A percentile compares a stretch with the other conserved stretches of the same genome.
phyloP scores from a whole-genome alignment of 2,329 filamentous ascomycete genomes.

The Trichoderma sp. region DNA sequence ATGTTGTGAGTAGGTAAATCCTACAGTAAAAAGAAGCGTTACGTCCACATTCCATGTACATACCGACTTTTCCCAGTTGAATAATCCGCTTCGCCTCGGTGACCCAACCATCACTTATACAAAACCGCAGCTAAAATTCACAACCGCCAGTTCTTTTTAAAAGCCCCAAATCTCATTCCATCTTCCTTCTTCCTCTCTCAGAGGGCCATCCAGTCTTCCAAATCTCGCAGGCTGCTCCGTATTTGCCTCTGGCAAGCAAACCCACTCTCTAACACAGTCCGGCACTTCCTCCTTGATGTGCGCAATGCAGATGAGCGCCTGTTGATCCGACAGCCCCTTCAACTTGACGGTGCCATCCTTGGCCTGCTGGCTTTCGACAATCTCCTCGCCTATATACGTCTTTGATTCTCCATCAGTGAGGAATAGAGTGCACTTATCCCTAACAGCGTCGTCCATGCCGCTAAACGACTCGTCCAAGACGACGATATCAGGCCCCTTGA shows the following conservation, averaged over 20 bases:
- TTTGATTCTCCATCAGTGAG: conserved; percentile 63
- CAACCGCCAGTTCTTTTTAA: neutral
- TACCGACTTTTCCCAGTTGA: neutral
- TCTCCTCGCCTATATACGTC: conserved; percentile 35
- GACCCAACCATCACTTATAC: neutral
- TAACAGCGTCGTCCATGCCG: conserved; percentile 74
- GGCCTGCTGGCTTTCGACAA: conserved; percentile 48
- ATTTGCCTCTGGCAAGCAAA: conserved; percentile 78
- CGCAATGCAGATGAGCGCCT: conserved; percentile 89
- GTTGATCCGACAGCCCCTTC: conserved; percentile 62
- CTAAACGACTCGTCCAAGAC: conserved; percentile 87
- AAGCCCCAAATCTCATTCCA: conserved; percentile 68
- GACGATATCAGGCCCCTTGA: conserved; percentile 78
- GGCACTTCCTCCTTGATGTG: conserved; percentile 91
- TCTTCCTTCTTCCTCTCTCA: conserved; percentile 54
- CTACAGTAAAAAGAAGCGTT: neutral
- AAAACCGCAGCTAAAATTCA: neutral
- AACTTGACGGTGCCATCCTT: conserved; percentile 50
- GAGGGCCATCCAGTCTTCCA: conserved; percentile 60
- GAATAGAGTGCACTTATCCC: conserved; percentile 86
- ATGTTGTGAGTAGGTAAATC: neutral
- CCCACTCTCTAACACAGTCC: conserved; percentile 75
- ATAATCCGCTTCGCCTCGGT: neutral
- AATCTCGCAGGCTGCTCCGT: conserved; percentile 60
- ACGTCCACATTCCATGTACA: neutral